Evolutionary conservation across 2,329 filamentous ascomycete species (phyloP), one percentile per base, ranked within the genome.

Genomic region (Thielaviopsis punctulata): DNA sequence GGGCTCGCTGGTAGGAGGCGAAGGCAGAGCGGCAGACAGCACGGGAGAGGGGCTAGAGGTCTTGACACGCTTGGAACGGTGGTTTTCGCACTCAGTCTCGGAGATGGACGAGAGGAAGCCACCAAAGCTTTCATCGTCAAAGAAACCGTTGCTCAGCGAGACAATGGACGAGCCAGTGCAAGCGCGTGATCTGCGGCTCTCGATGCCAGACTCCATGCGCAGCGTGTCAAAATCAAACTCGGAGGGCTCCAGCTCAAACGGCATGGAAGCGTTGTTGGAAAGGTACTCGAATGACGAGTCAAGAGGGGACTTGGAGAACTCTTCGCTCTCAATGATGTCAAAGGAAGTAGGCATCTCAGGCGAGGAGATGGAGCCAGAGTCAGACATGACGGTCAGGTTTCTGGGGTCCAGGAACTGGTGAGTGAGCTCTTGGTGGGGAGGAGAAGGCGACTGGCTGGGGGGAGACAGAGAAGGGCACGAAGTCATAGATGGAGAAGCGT

Each of bases 391-490:
- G 19, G 85, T 94, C 57, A 95, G 71, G 63, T 94, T 86, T 62
- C 89, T 82, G 30, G 90, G 89, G 63, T 95, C 89, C 67, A 90
- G 95, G 65, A 92, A 93, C 62, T 87, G 83, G 1, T 80, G 79
- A 45, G 75, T 70, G 63, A 82, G 70, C 52, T 84, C 79, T 60
- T 76, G 73, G 59, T 86, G 80, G 58, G 86, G 81, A 25, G 86
- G 86, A 47, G 86, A 84, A 18, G 88, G 87, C 27, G 87, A 94
- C 30, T 36, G 30, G n/a, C 13, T 15, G 18, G 53, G 45, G 19
- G 88, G 87, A 24, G 87, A 93, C 57, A 92, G 78, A 55, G 87
- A 92, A 59, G 87, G 85, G 71, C 84, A 90, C 45, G 83, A 80
- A 62, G 81, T 52, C 43, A 48, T 44, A 12, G 54, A 52, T 23